Conservation (phyloP, 1,139 yeast genomes). For the Sugiyamaella grinbergsii region DNA sequence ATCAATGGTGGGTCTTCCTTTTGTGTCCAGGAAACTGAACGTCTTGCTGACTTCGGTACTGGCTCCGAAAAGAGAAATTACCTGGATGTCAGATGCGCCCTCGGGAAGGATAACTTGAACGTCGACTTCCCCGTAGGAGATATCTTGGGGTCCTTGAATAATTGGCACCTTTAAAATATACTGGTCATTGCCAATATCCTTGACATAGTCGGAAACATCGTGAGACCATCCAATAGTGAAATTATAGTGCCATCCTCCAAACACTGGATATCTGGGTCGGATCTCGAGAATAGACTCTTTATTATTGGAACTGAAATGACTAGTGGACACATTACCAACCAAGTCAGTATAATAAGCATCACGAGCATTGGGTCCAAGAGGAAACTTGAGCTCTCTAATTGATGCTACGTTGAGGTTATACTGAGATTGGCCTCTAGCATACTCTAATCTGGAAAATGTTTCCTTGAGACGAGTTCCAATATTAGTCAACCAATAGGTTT, state of each 20-base stretch:
- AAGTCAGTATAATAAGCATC: conserved; percentile 81
- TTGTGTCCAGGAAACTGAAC: conserved; percentile 71
- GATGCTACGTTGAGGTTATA: conserved; percentile 44
- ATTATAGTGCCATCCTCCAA: conserved; percentile 96
- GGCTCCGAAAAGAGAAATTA: conserved; percentile 56
- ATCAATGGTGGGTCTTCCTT: conserved; percentile 80
- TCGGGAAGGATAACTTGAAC: conserved; percentile 81
- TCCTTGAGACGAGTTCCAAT: conserved; percentile 64
- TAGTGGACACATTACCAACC: conserved; percentile 94
- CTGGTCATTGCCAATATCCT: conserved; percentile 49
- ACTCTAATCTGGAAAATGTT: conserved; percentile 76
- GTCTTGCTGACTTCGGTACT: conserved; percentile 42
- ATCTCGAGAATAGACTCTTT: conserved; percentile 54
- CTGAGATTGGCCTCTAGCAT: conserved; percentile 51
- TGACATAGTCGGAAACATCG: conserved; percentile 55
- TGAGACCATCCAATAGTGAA: conserved; percentile 93
- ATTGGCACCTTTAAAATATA: conserved; percentile 71
- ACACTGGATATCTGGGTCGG: conserved; percentile 87
- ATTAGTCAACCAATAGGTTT: conserved; percentile 79
- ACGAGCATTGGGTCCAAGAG: conserved; percentile 53
- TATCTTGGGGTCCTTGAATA: conserved; percentile 69
- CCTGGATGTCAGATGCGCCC: conserved; percentile 66
- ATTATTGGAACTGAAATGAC: conserved; percentile 47
- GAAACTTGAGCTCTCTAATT: conserved; percentile 49
- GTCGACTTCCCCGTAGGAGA: conserved; percentile 60